Conservation (phyloP, 2,329 filamentous ascomycete species). For the Diaporthe citri region DNA sequence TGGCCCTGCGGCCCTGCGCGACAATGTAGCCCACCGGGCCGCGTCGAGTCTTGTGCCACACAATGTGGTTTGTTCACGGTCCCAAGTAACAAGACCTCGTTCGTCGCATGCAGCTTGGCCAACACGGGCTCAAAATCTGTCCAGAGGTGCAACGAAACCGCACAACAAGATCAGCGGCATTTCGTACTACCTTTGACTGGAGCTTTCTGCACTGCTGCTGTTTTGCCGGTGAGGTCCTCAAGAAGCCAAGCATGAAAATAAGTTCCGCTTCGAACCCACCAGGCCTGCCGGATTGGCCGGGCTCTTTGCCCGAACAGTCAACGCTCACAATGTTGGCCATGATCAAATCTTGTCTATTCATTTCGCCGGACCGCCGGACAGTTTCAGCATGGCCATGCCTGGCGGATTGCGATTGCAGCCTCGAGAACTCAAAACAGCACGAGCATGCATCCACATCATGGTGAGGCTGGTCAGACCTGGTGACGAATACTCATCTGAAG, state of each 20-base stretch:
- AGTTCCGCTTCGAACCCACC: conserved; percentile 10
- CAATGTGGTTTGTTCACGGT: conserved; percentile 32
- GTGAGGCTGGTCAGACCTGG: conserved; percentile 17
- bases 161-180: not conserved
- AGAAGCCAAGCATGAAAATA: not conserved
- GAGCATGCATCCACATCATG: conserved; percentile 15
- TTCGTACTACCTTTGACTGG: not conserved
- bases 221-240: not conserved
- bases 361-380: conserved; percentile 22
- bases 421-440: conserved; percentile 23
- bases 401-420: conserved; percentile 30
- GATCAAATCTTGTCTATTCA: conserved; percentile 13
- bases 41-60: conserved; percentile 33
- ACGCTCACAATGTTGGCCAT: not conserved
- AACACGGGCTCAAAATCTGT: conserved; percentile 24
- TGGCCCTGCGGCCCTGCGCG: conserved; percentile 18
- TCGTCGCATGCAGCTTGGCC: conserved; percentile 31
- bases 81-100: conserved; percentile 16
- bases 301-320: conserved; percentile 24
- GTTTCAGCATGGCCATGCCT: conserved; percentile 35
- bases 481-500: conserved; percentile 31
- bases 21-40: conserved; percentile 33
- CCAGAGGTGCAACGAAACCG: conserved; percentile 6
- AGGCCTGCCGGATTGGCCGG: conserved; percentile 18
- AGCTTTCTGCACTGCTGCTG: conserved; percentile 4